Percentiles rank a stretch among this genome's conserved stretches.
Conservation (phyloP, 1,284 basidiomycete species). For the Heterobasidion parviporum region DNA sequence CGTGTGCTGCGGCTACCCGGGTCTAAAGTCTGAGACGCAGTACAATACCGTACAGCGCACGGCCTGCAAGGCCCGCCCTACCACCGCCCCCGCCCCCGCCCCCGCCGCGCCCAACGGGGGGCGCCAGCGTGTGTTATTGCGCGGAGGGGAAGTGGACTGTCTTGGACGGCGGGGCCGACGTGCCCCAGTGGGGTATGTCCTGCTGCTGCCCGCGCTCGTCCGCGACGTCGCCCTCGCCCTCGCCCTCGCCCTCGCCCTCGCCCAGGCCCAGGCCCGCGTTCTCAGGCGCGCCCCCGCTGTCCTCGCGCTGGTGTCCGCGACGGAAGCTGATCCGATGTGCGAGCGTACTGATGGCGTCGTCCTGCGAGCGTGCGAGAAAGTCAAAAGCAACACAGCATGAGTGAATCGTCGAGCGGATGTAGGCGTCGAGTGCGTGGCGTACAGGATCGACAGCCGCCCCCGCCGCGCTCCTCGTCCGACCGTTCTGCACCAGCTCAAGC, state of each 20-base stretch:
- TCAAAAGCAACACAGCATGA: no score
- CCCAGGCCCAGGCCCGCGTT: no score
- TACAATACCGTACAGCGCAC: no score
- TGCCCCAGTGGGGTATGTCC: background rate
- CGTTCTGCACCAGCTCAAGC: background rate
- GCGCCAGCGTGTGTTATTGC: constrained; percentile 29
- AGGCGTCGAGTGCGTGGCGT: no score
- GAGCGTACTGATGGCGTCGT: no score
- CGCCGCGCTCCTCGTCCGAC: background rate
- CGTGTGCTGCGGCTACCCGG: no score
- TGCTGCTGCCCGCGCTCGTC: constrained; percentile 2
- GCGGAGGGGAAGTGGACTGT: constrained; percentile 20
- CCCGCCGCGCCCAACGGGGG: constrained; percentile 12
- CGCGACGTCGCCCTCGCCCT: constrained; percentile 7
- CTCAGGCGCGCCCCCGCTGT: background rate
- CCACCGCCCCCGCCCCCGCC: background rate
- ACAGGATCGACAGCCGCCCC: no score
- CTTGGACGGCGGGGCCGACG: constrained; percentile 5
- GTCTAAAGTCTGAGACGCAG: no score
- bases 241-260: background rate
- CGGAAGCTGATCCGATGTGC: background rate
- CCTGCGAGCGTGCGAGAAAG: no score
- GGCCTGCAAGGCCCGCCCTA: no score
- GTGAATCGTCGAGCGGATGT: no score
- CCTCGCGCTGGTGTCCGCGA: background rate